Base-by-base conservation (phyloP, 495 filamentous ascomycete species). In the Haplographium delicatum region DNA sequence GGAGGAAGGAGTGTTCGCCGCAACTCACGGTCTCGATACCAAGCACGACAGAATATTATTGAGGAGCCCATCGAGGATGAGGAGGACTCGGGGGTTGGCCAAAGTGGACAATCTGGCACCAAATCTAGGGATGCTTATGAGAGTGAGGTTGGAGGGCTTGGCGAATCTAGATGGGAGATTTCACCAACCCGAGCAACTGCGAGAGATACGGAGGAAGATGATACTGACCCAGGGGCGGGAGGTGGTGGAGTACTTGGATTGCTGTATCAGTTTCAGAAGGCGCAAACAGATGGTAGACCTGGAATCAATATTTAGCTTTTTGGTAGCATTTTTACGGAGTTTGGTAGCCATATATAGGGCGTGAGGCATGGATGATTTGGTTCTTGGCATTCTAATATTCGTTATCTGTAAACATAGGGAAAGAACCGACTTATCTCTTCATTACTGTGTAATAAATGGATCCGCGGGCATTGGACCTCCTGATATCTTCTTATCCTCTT, bases 191-290 rank as follows among this genome's bases (percentile, higher is more conserved):
- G 54, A 39, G 39, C 27, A 10, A 26, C 46, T 1, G 33, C 39
- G 1, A 50, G 42, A 31, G 47, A 47, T 30, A 20, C 26, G 18
- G 61, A 76, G 23, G 72, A 63, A 2, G 77, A 78, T 31, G 73
- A 76, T 27, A 62, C 71, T 4, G 74, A 77, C 13, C 73, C 67
- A 8, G 72, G 73, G 18, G 65, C 72, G 13, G 63, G 66, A 7
- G 74, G 62, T 33, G 68, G 70, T 1, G 87, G 85, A 19, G 93
- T 98, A 9, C 71, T 98, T 48, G 86, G 86, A 2, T 68, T 97
- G 66, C 77, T 98, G 38, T 88, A 91, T 61, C 86, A 97, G 63
- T 95, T 95, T 64, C 86, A 90, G 63, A 89, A 84, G 67, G 87
- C 79, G 47, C 87, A 91, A 62, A 80, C 81, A 47, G 84, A 87